phyloP scores from a whole-genome alignment of 2,329 filamentous ascomycete genomes.

The Mycosphaerella sp. region DNA sequence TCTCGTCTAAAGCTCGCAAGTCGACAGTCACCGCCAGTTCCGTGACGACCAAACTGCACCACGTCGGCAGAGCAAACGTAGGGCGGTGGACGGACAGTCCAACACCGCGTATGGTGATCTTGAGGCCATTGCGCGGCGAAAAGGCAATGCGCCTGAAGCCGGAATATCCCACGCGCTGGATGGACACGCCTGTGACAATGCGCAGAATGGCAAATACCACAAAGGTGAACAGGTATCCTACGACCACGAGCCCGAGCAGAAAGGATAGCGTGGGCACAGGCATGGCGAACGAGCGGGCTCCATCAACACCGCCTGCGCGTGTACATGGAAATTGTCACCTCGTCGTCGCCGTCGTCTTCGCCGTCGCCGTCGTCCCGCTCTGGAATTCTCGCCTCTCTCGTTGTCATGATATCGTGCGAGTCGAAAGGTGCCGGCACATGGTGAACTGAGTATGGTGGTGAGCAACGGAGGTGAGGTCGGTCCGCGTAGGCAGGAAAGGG shows the following conservation, averaged over 20 bases:
- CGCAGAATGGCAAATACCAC: conserved; percentile 88
- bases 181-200: conserved; percentile 87
- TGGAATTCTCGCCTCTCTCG: not conserved
- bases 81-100: conserved; percentile 85
- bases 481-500: too few relatives aligned
- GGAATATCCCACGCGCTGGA: conserved; percentile 89
- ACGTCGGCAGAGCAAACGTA: conserved; percentile 94
- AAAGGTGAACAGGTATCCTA: conserved; percentile 86
- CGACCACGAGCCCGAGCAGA: conserved; percentile 74
- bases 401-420: not conserved
- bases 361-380: not conserved
- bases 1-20: conserved; percentile 53
- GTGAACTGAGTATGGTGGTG: too few relatives aligned
- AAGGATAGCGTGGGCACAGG: conserved; percentile 55
- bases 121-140: conserved; percentile 79
- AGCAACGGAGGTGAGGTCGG: too few relatives aligned
- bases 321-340: not conserved
- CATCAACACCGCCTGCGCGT: conserved; percentile 18
- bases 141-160: conserved; percentile 88
- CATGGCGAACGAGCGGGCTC: conserved; percentile 33
- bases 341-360: not conserved
- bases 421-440: not conserved
- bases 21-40: conserved; percentile 83
- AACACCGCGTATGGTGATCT: conserved; percentile 81
- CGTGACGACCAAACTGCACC: conserved; percentile 82